Base-by-base conservation (phyloP, 2,329 filamentous ascomycete genomes). In the Dactylellina drechsleri region DNA sequence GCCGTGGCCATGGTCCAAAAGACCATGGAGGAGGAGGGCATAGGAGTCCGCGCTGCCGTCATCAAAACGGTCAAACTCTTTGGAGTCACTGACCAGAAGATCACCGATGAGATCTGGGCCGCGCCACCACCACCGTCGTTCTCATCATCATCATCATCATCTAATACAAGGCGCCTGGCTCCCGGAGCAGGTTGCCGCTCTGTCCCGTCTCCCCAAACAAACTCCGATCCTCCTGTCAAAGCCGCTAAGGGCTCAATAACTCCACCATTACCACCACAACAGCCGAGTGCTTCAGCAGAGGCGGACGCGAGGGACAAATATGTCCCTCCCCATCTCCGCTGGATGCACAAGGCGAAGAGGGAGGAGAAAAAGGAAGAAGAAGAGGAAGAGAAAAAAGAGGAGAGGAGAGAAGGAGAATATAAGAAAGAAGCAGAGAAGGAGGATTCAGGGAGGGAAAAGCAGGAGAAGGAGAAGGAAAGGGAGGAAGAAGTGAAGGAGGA, bases 41-140 rank as follows among this genome's bases (percentile, higher is more conserved):
- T 62, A 13, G 43, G 31, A 3, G 15, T 64, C 2, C 15, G 28
- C 4, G 62, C 56, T 12, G 70, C 70, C 50, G 62, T 64, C 15
- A 41, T 54, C 50, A 62, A 43, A 20, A 54, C 61, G 61, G 68
- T 73, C 68, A 66, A 36, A 61, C 60, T 66, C 61, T 23, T 73
- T 26, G 68, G 68, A 66, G 61, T 73, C 68, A 66, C 60, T 66
- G 68, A 73, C 60, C 68, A 53, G 41, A n/a, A 50, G 20, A 56
- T 66, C 5, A 26, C 66, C 49, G 56, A 60, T 16, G 50, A 73
- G 56, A 73, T 73, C 68, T 28, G 61, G n/a, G 31, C 59, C 28
- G n/a, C 66, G 8, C 20, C 43, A 20, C 15, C 36, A 15, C 16
- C 20, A 40, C 10, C 31, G 6, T 36, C 31, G 6, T 36, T 36